Conservation (phyloP, 352 stramenopile species). For the Phytophthora hybrid region DNA sequence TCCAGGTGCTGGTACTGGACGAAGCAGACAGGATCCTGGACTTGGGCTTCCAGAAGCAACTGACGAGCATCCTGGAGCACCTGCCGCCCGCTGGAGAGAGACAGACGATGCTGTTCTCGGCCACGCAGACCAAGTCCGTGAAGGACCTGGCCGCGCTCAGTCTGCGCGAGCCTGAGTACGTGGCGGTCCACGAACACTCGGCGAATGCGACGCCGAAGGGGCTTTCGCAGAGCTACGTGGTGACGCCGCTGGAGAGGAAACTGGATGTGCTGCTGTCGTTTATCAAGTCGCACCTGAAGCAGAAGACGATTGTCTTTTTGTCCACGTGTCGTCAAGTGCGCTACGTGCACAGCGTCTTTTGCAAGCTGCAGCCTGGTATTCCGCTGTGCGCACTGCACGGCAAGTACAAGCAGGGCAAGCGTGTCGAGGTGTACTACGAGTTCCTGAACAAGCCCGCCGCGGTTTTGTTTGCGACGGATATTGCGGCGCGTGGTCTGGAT, state of each 20-base stretch:
- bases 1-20: conserved; percentile 98
- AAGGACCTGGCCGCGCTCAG: conserved; percentile 97
- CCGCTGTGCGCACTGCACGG: conserved; percentile 97
- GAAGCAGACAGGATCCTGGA: conserved; percentile 99
- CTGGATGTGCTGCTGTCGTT: conserved; percentile 98
- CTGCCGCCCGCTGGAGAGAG: conserved; percentile 85
- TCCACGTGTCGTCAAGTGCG: conserved; percentile 97
- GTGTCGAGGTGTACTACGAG: conserved; percentile 99
- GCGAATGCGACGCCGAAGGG: conserved; percentile 91
- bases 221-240: conserved; percentile 96
- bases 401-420: conserved; percentile 98
- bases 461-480: conserved; percentile 99
- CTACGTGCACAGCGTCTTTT: conserved; percentile 96
- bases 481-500: conserved; percentile 97
- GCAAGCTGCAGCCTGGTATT: conserved; percentile 97
- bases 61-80: conserved; percentile 97
- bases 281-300: conserved; percentile 98
- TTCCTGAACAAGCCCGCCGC: conserved; percentile 94
- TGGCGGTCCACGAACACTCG: conserved; percentile 96
- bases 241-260: conserved; percentile 96
- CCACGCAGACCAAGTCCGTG: conserved; percentile 97
- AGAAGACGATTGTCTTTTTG: conserved; percentile 99
- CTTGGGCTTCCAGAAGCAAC: conserved; percentile 99
- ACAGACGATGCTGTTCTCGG: conserved; percentile 98
- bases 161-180: conserved; percentile 96